These are phyloP conservation scores for Russula virescens DNA, from an alignment of 768 basidiomycete species.

Conservation along the genomic window DNA sequence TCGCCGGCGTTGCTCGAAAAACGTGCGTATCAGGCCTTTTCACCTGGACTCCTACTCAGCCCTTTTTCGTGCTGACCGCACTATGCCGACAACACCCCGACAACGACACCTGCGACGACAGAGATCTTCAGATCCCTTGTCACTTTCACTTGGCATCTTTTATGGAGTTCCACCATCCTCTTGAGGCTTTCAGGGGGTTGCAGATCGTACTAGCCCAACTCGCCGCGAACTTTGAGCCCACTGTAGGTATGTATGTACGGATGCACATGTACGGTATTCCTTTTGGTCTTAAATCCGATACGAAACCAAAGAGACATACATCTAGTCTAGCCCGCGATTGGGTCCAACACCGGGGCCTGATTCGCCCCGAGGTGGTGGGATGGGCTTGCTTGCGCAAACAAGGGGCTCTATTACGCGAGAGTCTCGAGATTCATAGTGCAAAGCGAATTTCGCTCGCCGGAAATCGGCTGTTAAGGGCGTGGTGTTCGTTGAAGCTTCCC, in stretches of 20 bases:
- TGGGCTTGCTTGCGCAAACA: neutral
- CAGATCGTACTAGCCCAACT: no score
- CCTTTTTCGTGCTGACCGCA: no score
- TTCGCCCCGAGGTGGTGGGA: neutral
- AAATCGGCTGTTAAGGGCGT: conserved; percentile 4
- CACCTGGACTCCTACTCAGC: neutral
- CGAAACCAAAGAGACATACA: neutral
- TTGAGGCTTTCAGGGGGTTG: no score
- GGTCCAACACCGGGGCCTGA: neutral
- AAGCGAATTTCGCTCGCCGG: conserved; percentile 8
- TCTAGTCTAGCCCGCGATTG: neutral
- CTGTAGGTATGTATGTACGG: neutral
- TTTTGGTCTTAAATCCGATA: conserved; percentile 5
- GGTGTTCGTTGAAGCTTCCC: neutral
- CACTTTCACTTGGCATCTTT: neutral
- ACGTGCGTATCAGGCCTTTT: neutral
- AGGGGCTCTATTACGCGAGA: conserved; percentile 4
- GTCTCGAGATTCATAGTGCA: neutral
- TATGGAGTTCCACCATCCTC: neutral
- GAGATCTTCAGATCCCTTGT: no score
- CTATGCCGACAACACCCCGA: no score
- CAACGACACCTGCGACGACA: no score
- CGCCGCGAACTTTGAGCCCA: no score
- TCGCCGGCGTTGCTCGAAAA: neutral
- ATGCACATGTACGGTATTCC: neutral